Base-by-base conservation (phyloP, 2,329 filamentous ascomycete species). In the Pseudogymnoascus sp. region DNA sequence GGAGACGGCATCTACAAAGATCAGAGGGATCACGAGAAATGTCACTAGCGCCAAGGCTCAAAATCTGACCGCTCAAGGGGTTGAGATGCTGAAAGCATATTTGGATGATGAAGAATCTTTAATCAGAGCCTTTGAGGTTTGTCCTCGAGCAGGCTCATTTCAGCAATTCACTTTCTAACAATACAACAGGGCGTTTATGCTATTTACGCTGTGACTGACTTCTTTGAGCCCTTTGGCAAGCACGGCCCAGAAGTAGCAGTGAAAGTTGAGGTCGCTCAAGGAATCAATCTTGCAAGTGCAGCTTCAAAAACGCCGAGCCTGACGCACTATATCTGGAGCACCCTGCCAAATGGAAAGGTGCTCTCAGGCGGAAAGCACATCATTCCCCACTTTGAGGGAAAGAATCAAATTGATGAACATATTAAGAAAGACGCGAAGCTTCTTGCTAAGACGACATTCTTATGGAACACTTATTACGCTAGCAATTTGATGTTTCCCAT, bases 151-250 rank as follows among this genome's bases (percentile, higher is more conserved):
- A 28, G 25, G 25, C 25, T 31, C 21, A 18, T 42, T n/a, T 23
- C 16, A 8, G n/a, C 37, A 2, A 14, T 14, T n/a, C 25, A 37
- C 12, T 23, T 11, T 60, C 14, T 34, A 42, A 56, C 12, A 63
- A 16, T 53, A 14, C 36, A 14, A 8, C 31, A 68, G 5, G 78
- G 78, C 4, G 79, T 80, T 31, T 76, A 78, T 64, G 70, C 78
- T 64, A 82, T 85, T 64, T 85, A 84, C 71, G 77, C 77, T 64
- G 79, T 83, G 59, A 85, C 83, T 0, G 77, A 85, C 64, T 85
- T 82, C 72, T 85, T 79, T 78, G 78, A 81, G 62, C 75, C 77
- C 2, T 82, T 82, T 68, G 66, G 75, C 66, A 71, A 74, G 0
- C 11, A 66, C 3, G 71, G 72, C 0, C 67, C 72, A 5, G 68